These are phyloP conservation scores for Lachancea mirantina DNA, from an alignment of 805 yeast species.

Conservation along the genomic window DNA sequence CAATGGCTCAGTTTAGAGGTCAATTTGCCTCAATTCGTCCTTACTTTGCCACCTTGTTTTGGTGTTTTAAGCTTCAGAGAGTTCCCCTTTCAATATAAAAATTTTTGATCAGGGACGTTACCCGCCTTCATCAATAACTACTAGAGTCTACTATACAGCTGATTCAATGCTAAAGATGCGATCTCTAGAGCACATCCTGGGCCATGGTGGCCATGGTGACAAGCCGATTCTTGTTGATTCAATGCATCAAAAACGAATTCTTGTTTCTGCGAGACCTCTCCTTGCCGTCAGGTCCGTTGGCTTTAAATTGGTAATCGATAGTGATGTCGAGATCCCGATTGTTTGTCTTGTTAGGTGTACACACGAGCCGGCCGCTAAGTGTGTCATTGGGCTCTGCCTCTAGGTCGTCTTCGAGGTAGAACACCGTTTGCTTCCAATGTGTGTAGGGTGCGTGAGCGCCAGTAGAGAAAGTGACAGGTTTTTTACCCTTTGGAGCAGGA, in stretches of 20 bases:
- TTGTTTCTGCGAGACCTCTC: conserved; percentile 55
- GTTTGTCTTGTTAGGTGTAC: conserved; percentile 68
- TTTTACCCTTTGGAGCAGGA: conserved; percentile 49
- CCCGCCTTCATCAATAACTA: too few species aligned
- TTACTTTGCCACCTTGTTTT: too few species aligned
- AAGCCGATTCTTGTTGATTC: too few species aligned
- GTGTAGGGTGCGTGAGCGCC: conserved; percentile 93
- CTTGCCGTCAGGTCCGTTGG: conserved; percentile 36
- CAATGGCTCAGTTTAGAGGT: too few species aligned
- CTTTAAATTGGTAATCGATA: conserved; percentile 46
- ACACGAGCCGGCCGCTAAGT: conserved; percentile 62
- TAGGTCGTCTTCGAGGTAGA: conserved; percentile 77
- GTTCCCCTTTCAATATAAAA: too few species aligned
- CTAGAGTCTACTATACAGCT: too few species aligned
- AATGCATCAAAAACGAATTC: conserved; percentile 67
- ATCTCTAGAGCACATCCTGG: too few species aligned
- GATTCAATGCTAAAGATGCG: too few species aligned
- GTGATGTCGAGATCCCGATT: conserved; percentile 88
- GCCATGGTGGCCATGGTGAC: too few species aligned
- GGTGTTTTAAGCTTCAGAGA: too few species aligned
- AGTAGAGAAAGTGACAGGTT: conserved; percentile 70
- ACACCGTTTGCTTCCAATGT: conserved; percentile 98
- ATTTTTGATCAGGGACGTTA: too few species aligned
- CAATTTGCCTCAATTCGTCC: too few species aligned
- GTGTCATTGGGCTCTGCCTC: conserved; percentile 70